A percentile compares a stretch with the other conserved stretches of the same genome.
These are phyloP conservation scores for Meripilus lineatus DNA, from an alignment of 1,284 basidiomycete species.

Conservation along the genomic window DNA sequence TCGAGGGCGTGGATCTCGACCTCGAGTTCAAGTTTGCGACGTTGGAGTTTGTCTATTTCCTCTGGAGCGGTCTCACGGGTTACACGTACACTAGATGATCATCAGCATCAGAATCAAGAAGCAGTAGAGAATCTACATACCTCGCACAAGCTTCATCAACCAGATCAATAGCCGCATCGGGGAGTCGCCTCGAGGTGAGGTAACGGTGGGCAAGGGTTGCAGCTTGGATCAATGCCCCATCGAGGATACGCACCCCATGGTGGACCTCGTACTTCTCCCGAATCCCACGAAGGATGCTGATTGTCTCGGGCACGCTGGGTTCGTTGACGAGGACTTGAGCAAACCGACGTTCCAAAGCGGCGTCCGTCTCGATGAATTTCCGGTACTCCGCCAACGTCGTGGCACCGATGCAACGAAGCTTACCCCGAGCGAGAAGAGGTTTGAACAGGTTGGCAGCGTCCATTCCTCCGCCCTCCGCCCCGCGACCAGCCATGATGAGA, in stretches of 20 bases:
- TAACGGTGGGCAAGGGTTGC: constrained; percentile 95
- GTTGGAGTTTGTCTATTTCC: constrained; percentile 91
- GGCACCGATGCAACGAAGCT: constrained; percentile 87
- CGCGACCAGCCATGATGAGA: constrained; percentile 85
- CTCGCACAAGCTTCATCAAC: constrained; percentile 92
- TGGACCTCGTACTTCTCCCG: constrained; percentile 82
- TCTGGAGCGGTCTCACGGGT: constrained; percentile 95
- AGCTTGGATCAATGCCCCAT: constrained; percentile 86
- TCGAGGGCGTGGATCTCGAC: constrained; percentile 96
- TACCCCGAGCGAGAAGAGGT: constrained; percentile 87
- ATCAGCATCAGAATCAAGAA: not conserved
- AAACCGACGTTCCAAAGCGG: constrained; percentile 93
- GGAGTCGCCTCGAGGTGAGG: constrained; percentile 79
- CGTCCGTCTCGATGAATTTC: constrained; percentile 94
- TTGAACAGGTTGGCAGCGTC: constrained; percentile 89
- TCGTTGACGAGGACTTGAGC: constrained; percentile 94
- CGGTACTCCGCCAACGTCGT: constrained; percentile 93
- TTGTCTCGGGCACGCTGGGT: constrained; percentile 86
- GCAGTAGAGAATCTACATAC: constrained; percentile 33
- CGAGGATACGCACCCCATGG: constrained; percentile 89
- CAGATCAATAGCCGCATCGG: constrained; percentile 90
- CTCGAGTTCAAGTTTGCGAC: constrained; percentile 88
- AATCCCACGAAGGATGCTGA: constrained; percentile 90
- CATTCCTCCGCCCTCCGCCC: constrained; percentile 74
- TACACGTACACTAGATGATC: constrained; percentile 68